These are phyloP conservation scores for Rhinocladiella mackenziei DNA, from an alignment of 2,329 filamentous ascomycete species.

Conservation along the genomic window DNA sequence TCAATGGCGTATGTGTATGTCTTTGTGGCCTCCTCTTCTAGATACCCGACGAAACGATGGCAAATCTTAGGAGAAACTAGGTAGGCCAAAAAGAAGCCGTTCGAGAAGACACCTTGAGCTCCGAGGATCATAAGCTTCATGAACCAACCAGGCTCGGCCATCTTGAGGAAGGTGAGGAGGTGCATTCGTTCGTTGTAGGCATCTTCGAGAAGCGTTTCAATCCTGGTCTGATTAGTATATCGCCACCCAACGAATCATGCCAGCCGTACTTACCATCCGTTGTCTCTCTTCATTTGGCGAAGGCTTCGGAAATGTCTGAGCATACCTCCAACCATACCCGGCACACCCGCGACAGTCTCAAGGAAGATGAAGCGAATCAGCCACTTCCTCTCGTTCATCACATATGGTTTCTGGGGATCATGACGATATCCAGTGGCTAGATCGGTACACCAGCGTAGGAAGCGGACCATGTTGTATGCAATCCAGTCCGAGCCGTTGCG, in stretches of 20 bases:
- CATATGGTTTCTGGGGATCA: constrained; percentile 59
- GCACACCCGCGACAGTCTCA: constrained; percentile 89
- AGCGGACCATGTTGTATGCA: constrained; percentile 70
- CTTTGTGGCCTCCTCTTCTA: constrained; percentile 94
- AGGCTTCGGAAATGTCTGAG: constrained; percentile 81
- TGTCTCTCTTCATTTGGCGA: constrained; percentile 81
- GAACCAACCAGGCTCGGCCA: constrained; percentile 79
- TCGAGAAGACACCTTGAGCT: constrained; percentile 96
- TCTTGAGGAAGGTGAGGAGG: constrained; percentile 85
- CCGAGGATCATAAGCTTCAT: constrained; percentile 90
- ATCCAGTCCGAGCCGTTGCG: constrained; percentile 70
- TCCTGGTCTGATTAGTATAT: constrained; percentile 51
- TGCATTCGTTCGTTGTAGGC: constrained; percentile 94
- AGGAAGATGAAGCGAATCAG: constrained; percentile 86
- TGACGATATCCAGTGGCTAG: constrained; percentile 76
- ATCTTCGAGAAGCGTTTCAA: constrained; percentile 85
- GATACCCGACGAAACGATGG: constrained; percentile 93
- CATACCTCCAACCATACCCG: constrained; percentile 96
- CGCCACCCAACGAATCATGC: neutral
- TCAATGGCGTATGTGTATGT: constrained; percentile 88
- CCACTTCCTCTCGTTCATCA: constrained; percentile 83
- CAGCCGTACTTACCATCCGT: constrained; percentile 62
- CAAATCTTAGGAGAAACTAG: constrained; percentile 80
- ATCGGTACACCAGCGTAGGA: constrained; percentile 77
- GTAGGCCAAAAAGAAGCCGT: constrained; percentile 84